phyloP scores from a whole-genome alignment of 1,284 basidiomycete species.

The Rhodotorula sp. region DNA sequence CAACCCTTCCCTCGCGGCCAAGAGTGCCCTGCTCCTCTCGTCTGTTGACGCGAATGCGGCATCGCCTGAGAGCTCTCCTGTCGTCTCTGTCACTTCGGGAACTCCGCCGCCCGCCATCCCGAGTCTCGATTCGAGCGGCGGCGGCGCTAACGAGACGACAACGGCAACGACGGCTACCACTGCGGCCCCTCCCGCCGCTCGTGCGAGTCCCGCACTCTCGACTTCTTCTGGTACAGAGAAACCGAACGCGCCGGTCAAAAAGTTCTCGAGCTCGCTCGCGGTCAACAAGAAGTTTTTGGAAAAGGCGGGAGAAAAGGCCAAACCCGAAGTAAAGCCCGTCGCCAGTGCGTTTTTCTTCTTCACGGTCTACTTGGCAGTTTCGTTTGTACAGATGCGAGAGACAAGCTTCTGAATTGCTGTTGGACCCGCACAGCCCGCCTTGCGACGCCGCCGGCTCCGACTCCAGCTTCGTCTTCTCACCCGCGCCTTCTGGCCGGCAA shows the following conservation, averaged over 20 bases:
- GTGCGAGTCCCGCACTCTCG: slow-evolving; percentile 19
- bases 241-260: slow-evolving; percentile 54
- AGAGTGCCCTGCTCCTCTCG: not conserved
- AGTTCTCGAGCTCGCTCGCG: slow-evolving; percentile 73
- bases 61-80: not conserved
- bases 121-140: not conserved
- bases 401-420: not conserved
- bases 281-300: slow-evolving; percentile 93
- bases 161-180: not conserved
- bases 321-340: slow-evolving; percentile 27
- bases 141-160: not conserved
- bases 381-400: too few relatives aligned
- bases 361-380: not conserved
- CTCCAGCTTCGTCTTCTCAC: slow-evolving; percentile 56
- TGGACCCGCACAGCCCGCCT: slow-evolving; percentile 45
- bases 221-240: slow-evolving; percentile 37
- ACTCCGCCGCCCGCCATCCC: not conserved
- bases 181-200: not conserved
- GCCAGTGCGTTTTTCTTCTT: slow-evolving; percentile 5
- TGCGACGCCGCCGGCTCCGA: slow-evolving; percentile 71
- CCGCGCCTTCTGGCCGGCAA: slow-evolving; percentile 43
- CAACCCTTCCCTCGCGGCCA: slow-evolving; percentile 4
- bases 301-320: slow-evolving; percentile 58
- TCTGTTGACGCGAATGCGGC: not conserved
- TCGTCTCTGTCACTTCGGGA: not conserved